Evolutionary conservation across 768 basidiomycete genomes (phyloP).

Genomic region (Leccinellum rugosiceps): DNA sequence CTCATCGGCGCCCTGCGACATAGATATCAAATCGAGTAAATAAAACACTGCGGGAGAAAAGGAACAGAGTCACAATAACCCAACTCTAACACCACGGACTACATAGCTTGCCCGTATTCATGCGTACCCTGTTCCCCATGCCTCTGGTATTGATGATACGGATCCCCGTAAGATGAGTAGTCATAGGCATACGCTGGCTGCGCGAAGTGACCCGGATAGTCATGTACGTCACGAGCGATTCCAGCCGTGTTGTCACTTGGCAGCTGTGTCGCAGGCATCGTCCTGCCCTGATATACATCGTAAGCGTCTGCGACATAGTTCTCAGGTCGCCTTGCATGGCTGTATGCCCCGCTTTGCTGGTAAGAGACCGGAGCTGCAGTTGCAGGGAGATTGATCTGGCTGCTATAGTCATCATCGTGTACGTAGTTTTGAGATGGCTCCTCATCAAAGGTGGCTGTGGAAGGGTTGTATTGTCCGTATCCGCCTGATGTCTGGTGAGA

Average conservation of each 20-base stretch:
- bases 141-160: conserved; percentile 28
- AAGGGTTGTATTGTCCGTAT: conserved; percentile 57
- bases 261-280: conserved; percentile 33
- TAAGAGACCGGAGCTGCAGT: conserved; percentile 59
- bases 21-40: conserved; percentile 23
- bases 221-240: no score
- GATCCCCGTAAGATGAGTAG: conserved; percentile 27
- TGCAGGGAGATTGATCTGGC: conserved; percentile 54
- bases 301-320: conserved; percentile 44
- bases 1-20: conserved; percentile 1
- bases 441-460: conserved; percentile 51
- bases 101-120: conserved; percentile 34
- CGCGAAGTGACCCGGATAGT: conserved; percentile 27
- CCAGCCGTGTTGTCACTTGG: conserved; percentile 23
- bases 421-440: conserved; percentile 46
- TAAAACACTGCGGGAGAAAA: conserved; percentile 22
- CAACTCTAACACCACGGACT: conserved; percentile 16
- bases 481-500: conserved; percentile 51
- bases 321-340: conserved; percentile 17
- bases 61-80: conserved; percentile 15
- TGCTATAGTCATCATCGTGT: conserved; percentile 71
- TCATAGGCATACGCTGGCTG: conserved; percentile 27
- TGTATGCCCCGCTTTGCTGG: conserved; percentile 29
- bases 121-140: conserved; percentile 27
- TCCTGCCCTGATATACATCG: conserved; percentile 55